A percentile compares a stretch with the other conserved stretches of the same genome.
Conservation (phyloP, 2,329 filamentous ascomycete genomes). For the Scytalidium lignicola region DNA sequence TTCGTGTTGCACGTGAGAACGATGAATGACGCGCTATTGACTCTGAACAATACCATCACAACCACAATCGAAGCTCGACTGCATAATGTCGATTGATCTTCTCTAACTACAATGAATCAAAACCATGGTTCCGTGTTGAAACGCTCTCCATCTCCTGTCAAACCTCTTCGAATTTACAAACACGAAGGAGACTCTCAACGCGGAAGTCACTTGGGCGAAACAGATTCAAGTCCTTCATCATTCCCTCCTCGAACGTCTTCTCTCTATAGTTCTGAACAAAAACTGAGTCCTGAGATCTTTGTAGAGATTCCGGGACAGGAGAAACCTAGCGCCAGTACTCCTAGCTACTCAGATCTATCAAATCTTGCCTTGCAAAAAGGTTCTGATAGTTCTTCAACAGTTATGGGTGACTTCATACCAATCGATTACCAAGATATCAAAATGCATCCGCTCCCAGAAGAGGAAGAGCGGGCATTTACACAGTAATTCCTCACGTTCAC, state of each 20-base stretch:
- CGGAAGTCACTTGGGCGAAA: too few species aligned
- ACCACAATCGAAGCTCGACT: background rate
- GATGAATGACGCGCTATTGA: background rate
- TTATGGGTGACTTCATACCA: conserved; percentile 22
- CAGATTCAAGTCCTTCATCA: background rate
- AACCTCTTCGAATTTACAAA: background rate
- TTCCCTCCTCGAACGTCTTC: conserved; percentile 12
- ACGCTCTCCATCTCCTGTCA: background rate
- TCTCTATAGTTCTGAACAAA: background rate
- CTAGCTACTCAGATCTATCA: background rate
- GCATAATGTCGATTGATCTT: background rate
- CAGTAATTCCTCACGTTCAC: background rate
- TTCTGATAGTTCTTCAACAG: conserved; percentile 12
- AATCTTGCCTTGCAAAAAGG: background rate
- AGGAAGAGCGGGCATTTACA: background rate
- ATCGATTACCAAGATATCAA: conserved; percentile 7
- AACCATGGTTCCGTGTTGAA: background rate
- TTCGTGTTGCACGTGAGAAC: too few species aligned
- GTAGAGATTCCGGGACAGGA: background rate
- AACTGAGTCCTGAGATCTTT: background rate
- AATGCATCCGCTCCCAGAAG: conserved; percentile 1
- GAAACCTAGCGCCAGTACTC: background rate
- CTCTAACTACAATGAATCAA: background rate
- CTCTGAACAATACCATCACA: background rate
- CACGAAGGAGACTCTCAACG: background rate